phyloP scores from a whole-genome alignment of 345 rosid species.

The Populus pruinosa region DNA sequence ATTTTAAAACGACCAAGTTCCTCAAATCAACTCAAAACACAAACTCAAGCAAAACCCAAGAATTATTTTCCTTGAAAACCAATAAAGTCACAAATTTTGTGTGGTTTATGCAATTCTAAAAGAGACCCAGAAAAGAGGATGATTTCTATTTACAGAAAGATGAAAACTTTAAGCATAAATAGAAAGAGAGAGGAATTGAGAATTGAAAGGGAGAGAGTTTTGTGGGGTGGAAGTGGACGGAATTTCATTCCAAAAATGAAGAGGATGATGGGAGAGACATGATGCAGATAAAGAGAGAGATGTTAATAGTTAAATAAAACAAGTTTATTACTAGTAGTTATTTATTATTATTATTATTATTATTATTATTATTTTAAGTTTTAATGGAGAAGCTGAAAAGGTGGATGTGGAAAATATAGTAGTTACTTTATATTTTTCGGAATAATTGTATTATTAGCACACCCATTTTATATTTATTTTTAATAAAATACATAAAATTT shows the following conservation, averaged over 20 bases:
- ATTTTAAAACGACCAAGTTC: neutral
- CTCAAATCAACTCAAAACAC: neutral
- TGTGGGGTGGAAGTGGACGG: neutral
- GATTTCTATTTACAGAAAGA: neutral
- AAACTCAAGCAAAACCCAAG: neutral
- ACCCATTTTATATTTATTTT: no score
- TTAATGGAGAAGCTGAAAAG: no score
- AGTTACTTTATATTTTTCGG: no score
- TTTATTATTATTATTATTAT: no score
- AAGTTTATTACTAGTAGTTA: neutral
- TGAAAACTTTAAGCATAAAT: neutral
- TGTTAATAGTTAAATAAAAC: neutral
- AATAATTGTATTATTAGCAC: no score
- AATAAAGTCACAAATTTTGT: neutral
- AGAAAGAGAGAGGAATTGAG: neutral
- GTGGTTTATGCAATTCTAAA: neutral
- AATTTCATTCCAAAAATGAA: neutral
- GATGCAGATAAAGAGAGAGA: neutral
- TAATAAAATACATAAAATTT: no score
- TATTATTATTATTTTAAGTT: no score
- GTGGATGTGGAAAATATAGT: no score
- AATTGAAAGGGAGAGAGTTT: neutral
- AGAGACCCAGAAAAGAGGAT: neutral
- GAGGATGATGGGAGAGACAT: neutral
- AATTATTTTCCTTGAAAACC: neutral